phyloP scores from a whole-genome alignment of 768 basidiomycete genomes.

The Lactarius tabidus region DNA sequence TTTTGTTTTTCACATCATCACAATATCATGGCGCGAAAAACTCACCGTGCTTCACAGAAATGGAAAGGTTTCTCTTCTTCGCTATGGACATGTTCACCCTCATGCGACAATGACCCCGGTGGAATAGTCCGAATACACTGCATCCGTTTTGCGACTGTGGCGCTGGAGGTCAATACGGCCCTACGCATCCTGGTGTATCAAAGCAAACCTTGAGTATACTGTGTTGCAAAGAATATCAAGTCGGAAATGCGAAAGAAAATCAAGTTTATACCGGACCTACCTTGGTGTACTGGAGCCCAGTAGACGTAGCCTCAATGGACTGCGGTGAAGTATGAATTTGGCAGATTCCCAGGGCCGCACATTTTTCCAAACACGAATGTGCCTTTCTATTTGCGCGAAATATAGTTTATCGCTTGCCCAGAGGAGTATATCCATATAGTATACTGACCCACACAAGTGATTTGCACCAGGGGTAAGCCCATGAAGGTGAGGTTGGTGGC shows the following conservation, averaged over 20 bases:
- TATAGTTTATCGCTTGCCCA: neutral
- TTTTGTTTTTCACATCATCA: neutral
- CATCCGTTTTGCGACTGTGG: slow-evolving; percentile 47
- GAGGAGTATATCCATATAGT: neutral
- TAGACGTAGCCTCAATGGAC: slow-evolving; percentile 58
- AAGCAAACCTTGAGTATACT: slow-evolving; percentile 54
- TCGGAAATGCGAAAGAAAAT: neutral
- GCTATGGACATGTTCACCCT: slow-evolving; percentile 48
- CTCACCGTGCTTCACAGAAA: slow-evolving; percentile 49
- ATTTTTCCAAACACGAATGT: slow-evolving; percentile 44
- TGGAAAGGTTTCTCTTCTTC: slow-evolving; percentile 43
- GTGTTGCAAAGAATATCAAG: neutral
- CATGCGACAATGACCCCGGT: slow-evolving; percentile 39
- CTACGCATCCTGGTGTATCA: neutral
- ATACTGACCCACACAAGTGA: slow-evolving; percentile 55
- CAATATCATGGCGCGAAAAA: neutral
- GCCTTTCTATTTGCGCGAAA: slow-evolving; percentile 39
- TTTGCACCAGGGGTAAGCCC: slow-evolving; percentile 38
- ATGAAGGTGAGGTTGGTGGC: slow-evolving; percentile 48
- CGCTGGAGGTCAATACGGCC: neutral
- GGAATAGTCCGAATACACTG: slow-evolving; percentile 47
- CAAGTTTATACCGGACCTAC: slow-evolving; percentile 30
- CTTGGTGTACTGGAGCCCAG: slow-evolving; percentile 64
- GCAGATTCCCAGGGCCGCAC: slow-evolving; percentile 47
- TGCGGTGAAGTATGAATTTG: slow-evolving; percentile 56